Evolutionary conservation across 345 rosid genomes (phyloP).

Genomic region (Gossypium raimondii): DNA sequence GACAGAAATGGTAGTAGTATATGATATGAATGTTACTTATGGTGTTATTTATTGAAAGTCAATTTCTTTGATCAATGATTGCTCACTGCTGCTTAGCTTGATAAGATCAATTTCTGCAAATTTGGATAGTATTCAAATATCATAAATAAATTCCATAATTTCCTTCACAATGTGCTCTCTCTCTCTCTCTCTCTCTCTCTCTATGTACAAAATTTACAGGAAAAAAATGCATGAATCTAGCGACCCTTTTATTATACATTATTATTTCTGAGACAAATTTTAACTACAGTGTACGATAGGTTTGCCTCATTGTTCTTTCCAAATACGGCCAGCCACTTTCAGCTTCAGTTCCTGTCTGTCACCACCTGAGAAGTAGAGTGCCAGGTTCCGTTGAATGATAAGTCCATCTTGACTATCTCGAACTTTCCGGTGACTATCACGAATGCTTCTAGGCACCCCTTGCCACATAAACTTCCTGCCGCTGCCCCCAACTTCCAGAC

Average conservation of each 20-base stretch:
- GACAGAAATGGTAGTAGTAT: too few species aligned
- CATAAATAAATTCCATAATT: neutral
- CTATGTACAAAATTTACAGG: slow-evolving; percentile 17
- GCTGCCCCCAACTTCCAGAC: slow-evolving; percentile 75
- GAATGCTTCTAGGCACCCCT: slow-evolving; percentile 82
- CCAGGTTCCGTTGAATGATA: slow-evolving; percentile 71
- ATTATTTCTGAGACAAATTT: neutral
- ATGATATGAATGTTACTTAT: too few species aligned
- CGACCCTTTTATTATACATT: neutral
- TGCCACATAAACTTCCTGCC: slow-evolving; percentile 78
- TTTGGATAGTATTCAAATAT: neutral
- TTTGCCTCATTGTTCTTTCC: slow-evolving; percentile 62
- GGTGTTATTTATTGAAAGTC: too few species aligned
- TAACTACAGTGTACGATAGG: neutral
- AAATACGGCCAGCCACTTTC: slow-evolving; percentile 75
- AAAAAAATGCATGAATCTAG: neutral
- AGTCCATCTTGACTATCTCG: slow-evolving; percentile 87
- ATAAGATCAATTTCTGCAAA: neutral
- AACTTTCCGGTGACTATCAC: slow-evolving; percentile 84
- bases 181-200: neutral
- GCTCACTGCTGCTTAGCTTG: too few species aligned
- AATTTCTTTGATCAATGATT: too few species aligned
- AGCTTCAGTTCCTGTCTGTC: slow-evolving; percentile 81
- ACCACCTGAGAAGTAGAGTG: slow-evolving; percentile 78
- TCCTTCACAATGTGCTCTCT: neutral